Evolutionary conservation across 768 basidiomycete species (phyloP).

Genomic region (Suillus paluster): DNA sequence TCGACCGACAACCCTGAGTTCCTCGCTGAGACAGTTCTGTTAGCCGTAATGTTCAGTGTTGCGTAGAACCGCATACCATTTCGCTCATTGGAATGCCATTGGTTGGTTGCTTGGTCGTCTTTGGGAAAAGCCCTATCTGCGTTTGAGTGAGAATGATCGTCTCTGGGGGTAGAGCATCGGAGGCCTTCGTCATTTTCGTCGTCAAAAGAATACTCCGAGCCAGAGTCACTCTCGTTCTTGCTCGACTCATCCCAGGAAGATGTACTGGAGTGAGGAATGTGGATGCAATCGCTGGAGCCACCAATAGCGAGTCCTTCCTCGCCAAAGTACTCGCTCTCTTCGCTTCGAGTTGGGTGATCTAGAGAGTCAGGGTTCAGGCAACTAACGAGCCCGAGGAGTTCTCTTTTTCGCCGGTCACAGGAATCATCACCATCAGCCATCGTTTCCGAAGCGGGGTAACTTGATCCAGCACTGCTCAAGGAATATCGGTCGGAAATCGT

Average conservation of each 20-base stretch:
- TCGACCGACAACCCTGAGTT: conserved; percentile 1
- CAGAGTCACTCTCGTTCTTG: conserved; percentile 27
- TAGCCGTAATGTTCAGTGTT: neutral
- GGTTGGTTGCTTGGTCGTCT: neutral
- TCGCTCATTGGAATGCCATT: neutral
- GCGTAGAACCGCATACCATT: neutral
- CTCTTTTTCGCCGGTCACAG: conserved; percentile 36
- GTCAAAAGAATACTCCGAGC: conserved; percentile 35
- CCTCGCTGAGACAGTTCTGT: neutral
- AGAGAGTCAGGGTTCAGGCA: conserved; percentile 26
- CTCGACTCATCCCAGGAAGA: neutral
- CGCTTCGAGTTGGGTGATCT: conserved; percentile 15
- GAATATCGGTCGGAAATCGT: conserved; percentile 5
- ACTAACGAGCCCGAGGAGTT: conserved; percentile 42
- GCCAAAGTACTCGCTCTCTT: conserved; percentile 39
- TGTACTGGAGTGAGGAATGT: neutral
- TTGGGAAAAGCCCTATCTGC: neutral
- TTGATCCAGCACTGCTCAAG: neutral
- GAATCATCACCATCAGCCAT: conserved; percentile 22
- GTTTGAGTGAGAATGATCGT: conserved; percentile 11
- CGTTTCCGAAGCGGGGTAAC: conserved; percentile 4
- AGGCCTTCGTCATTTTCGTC: conserved; percentile 21
- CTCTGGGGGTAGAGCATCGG: conserved; percentile 5
- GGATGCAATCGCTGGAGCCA: conserved; percentile 27
- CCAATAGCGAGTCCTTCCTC: conserved; percentile 44